A percentile compares a stretch with the other conserved stretches of the same genome.
Evolutionary conservation across 2,329 filamentous ascomycete genomes (phyloP).

Genomic region (Emmonsia crescens): DNA sequence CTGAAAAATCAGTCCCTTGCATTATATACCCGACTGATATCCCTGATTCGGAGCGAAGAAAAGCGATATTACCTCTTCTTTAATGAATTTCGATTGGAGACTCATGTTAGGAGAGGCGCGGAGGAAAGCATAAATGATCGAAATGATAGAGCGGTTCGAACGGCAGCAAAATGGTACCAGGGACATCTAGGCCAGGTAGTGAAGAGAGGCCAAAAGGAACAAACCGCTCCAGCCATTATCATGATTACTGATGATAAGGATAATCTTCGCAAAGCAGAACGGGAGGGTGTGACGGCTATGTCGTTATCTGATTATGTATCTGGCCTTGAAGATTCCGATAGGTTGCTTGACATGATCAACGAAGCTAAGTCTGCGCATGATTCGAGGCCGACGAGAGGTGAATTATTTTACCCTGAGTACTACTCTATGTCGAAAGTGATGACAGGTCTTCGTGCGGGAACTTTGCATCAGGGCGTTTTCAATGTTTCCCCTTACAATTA

Average conservation of each 20-base stretch:
- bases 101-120: constrained; percentile 61
- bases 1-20: constrained; percentile 87
- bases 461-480: constrained; percentile 88
- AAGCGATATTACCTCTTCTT: constrained; percentile 99
- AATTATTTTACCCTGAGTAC: constrained; percentile 81
- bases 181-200: constrained; percentile 59
- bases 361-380: constrained; percentile 60
- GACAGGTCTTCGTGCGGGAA: constrained; percentile 80
- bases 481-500: constrained; percentile 98
- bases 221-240: constrained; percentile 62
- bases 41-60: constrained; percentile 85
- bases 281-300: constrained; percentile 59
- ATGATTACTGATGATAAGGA: constrained; percentile 92
- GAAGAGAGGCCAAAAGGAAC: constrained; percentile 43
- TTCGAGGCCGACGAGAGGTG: constrained; percentile 51
- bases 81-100: constrained; percentile 94
- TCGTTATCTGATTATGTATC: constrained; percentile 69
- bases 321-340: constrained; percentile 70
- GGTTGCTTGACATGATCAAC: constrained; percentile 85
- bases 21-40: constrained; percentile 85
- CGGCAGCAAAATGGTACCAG: constrained; percentile 80
- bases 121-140: constrained; percentile 91
- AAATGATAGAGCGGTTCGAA: constrained; percentile 84
- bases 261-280: constrained; percentile 70
- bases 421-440: constrained; percentile 83